Conservation (phyloP, 2,329 filamentous ascomycete genomes). For the Aureobasidium zeae region DNA sequence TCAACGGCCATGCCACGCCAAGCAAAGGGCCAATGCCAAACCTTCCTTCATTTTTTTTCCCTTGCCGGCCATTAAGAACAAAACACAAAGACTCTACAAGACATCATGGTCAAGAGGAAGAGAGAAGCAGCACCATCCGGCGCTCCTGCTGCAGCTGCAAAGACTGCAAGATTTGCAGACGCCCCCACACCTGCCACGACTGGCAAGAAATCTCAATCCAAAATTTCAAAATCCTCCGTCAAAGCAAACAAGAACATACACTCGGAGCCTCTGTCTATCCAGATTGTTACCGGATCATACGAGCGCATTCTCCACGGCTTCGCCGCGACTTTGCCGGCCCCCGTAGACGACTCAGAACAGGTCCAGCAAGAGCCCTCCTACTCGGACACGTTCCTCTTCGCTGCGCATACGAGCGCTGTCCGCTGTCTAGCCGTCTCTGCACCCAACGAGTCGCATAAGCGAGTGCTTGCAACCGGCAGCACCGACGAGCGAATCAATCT, state of each 20-base stretch:
- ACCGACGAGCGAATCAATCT: constrained; percentile 94
- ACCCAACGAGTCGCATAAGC: constrained; percentile 55
- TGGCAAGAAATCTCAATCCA: constrained; percentile 4
- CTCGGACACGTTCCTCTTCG: constrained; percentile 90
- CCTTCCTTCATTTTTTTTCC: constrained; percentile 7
- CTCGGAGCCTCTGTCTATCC: constrained; percentile 42
- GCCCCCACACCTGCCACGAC: not conserved
- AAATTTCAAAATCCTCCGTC: constrained; percentile 3
- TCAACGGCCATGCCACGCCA: not conserved
- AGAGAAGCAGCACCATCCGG: constrained; percentile 16
- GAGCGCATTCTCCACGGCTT: constrained; percentile 87
- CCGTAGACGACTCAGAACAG: constrained; percentile 18
- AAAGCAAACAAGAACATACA: not conserved
- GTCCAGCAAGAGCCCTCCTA: constrained; percentile 48
- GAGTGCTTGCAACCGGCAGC: constrained; percentile 81
- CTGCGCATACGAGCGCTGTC: constrained; percentile 82
- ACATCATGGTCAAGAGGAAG: constrained; percentile 22
- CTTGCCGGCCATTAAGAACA: not conserved
- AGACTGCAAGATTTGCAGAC: constrained; percentile 12
- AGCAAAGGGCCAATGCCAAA: not conserved
- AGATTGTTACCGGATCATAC: constrained; percentile 88
- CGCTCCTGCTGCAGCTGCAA: constrained; percentile 2
- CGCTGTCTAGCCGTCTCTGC: constrained; percentile 81
- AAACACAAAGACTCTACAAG: not conserved
- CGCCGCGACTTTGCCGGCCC: constrained; percentile 57